Conservation (phyloP, 768 basidiomycete genomes). For the Phylloporus scabripes region DNA sequence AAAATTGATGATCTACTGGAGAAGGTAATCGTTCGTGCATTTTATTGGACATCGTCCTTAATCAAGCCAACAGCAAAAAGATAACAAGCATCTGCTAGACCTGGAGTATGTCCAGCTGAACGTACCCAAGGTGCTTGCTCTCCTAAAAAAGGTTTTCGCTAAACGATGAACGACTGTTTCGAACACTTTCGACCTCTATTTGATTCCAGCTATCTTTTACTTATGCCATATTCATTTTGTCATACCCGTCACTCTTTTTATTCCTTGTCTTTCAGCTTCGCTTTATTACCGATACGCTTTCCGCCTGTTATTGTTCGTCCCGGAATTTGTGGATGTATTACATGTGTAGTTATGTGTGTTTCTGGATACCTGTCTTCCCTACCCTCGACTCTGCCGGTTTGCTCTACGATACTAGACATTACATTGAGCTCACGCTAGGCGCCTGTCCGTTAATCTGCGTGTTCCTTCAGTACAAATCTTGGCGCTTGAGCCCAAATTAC, state of each 20-base stretch:
- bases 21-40: constrained; percentile 55
- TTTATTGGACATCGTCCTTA: constrained; percentile 12
- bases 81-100: constrained; percentile 94
- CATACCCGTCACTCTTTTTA: constrained; percentile 28
- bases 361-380: constrained; percentile 34
- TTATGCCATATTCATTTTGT: constrained; percentile 32
- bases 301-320: constrained; percentile 26
- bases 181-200: constrained; percentile 11
- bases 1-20: constrained; percentile 98
- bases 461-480: background rate
- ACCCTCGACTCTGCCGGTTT: constrained; percentile 10
- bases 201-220: constrained; percentile 19
- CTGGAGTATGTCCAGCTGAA: constrained; percentile 97
- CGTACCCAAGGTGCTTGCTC: constrained; percentile 87
- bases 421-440: background rate
- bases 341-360: constrained; percentile 34
- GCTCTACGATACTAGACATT: constrained; percentile 7
- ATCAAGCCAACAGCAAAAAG: constrained; percentile 77
- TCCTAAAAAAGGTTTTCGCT: constrained; percentile 91
- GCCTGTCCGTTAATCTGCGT: background rate
- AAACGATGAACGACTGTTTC: constrained; percentile 55
- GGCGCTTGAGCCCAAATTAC: background rate
- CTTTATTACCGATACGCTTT: constrained; percentile 18
- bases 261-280: constrained; percentile 5
- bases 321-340: constrained; percentile 32